phyloP scores from a whole-genome alignment of 2,329 filamentous ascomycete genomes.

The Tolypocladium tropicale region DNA sequence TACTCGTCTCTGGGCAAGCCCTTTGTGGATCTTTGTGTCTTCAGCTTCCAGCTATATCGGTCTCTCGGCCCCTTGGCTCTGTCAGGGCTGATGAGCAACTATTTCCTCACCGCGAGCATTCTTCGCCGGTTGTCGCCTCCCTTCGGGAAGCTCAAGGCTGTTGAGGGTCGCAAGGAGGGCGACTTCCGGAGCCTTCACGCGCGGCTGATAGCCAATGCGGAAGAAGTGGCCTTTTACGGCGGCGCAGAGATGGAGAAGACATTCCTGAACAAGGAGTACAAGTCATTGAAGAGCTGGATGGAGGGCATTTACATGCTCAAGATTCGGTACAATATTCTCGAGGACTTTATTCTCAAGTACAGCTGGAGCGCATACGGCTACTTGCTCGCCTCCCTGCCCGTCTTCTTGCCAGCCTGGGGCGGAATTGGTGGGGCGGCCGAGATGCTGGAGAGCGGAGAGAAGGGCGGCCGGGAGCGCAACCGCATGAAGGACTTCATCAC shows the following conservation, averaged over 20 bases:
- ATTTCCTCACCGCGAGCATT: constrained; percentile 87
- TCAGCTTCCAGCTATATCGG: constrained; percentile 94
- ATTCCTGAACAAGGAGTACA: constrained; percentile 86
- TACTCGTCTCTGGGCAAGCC: constrained; percentile 98
- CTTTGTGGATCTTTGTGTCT: constrained; percentile 91
- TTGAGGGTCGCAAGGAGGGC: constrained; percentile 89
- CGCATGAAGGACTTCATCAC: constrained; percentile 99
- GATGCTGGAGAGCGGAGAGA: constrained; percentile 39
- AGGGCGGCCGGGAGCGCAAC: constrained; percentile 58
- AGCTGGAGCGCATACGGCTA: constrained; percentile 98
- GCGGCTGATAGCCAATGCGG: constrained; percentile 87
- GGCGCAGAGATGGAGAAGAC: constrained; percentile 91
- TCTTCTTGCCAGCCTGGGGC: constrained; percentile 91
- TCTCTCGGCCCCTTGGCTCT: constrained; percentile 83
- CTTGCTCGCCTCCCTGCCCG: constrained; percentile 79
- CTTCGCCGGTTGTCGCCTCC: constrained; percentile 82
- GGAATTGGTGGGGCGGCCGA: constrained; percentile 68
- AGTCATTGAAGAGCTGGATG: constrained; percentile 92
- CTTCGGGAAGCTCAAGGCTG: constrained; percentile 92
- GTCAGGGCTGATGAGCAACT: constrained; percentile 79
- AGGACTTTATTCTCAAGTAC: constrained; percentile 97
- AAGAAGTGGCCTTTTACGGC: constrained; percentile 96
- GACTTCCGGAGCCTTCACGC: constrained; percentile 90
- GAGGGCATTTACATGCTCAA: constrained; percentile 96
- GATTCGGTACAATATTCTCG: constrained; percentile 96